phyloP scores from a whole-genome alignment of 169 alveolate genomes.

The Plasmodium ovale region DNA sequence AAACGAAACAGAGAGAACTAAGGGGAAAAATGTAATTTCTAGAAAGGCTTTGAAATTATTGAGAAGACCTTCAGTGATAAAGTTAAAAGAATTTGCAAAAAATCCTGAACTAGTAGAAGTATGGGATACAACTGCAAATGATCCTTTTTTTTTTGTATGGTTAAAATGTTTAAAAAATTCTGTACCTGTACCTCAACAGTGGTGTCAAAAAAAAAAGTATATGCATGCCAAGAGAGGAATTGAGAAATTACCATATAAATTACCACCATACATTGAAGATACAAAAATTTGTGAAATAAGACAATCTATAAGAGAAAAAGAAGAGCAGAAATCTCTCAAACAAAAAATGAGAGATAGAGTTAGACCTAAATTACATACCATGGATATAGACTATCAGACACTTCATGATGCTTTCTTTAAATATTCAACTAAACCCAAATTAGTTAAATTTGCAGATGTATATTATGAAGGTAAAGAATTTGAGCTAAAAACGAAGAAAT shows the following conservation, averaged over 20 bases:
- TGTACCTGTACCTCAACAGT: conserved; percentile 98
- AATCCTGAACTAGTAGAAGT: conserved; percentile 93
- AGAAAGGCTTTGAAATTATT: conserved; percentile 63
- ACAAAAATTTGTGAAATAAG: conserved; percentile 92
- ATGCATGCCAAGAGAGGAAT: conserved; percentile 96
- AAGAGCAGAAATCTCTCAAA: conserved; percentile 94
- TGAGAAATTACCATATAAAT: conserved; percentile 94
- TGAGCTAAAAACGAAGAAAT: conserved; percentile 93
- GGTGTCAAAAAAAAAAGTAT: conserved; percentile 97
- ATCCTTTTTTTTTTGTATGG: conserved; percentile 95
- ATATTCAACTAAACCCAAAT: conserved; percentile 95
- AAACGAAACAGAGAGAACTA: conserved; percentile 1
- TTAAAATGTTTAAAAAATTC: conserved; percentile 95
- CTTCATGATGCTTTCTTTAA: conserved; percentile 99
- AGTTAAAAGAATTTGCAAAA: conserved; percentile 80
- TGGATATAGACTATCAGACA: conserved; percentile 97
- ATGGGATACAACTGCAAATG: conserved; percentile 97
- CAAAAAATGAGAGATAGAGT: conserved; percentile 98
- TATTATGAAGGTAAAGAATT: conserved; percentile 98
- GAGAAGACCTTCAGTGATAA: conserved; percentile 77
- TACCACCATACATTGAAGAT: conserved; percentile 95
- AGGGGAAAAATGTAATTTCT: conserved; percentile 30
- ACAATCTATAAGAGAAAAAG: conserved; percentile 93
- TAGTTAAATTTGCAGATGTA: conserved; percentile 96
- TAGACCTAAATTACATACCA: conserved; percentile 96